phyloP scores from a whole-genome alignment of 805 yeast species.

The Barnettozyma vustinii region DNA sequence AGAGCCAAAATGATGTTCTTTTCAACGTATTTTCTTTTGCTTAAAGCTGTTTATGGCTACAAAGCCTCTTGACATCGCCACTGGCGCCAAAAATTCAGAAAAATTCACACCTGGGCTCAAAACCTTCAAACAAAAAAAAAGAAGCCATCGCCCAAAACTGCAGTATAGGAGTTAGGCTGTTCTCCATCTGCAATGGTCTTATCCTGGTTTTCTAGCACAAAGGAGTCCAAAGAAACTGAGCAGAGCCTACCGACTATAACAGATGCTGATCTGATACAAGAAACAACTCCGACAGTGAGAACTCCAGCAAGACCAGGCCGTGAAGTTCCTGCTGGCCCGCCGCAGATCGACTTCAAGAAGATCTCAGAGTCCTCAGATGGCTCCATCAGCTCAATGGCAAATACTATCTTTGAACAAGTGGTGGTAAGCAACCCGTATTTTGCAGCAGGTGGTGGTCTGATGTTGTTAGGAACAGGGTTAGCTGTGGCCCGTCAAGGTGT shows the following conservation, averaged over 20 bases:
- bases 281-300: background rate
- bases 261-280: background rate
- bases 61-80: background rate
- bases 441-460: constrained; percentile 97
- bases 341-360: constrained; percentile 21
- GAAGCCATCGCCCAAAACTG: background rate
- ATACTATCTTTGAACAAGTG: constrained; percentile 43
- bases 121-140: background rate
- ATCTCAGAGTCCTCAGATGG: constrained; percentile 19
- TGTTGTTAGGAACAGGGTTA: constrained; percentile 88
- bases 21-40: background rate
- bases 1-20: background rate
- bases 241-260: background rate
- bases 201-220: constrained; percentile 2
- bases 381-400: constrained; percentile 27
- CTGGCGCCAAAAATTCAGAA: background rate
- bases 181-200: constrained; percentile 2
- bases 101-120: background rate
- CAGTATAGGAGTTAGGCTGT: background rate
- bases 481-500: constrained; percentile 73
- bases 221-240: background rate
- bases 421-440: constrained; percentile 83
- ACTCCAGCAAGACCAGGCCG: constrained; percentile 6
- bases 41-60: background rate
- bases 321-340: constrained; percentile 12